Base-by-base conservation (phyloP, 2,329 filamentous ascomycete genomes). In the Penicillium sp. region DNA sequence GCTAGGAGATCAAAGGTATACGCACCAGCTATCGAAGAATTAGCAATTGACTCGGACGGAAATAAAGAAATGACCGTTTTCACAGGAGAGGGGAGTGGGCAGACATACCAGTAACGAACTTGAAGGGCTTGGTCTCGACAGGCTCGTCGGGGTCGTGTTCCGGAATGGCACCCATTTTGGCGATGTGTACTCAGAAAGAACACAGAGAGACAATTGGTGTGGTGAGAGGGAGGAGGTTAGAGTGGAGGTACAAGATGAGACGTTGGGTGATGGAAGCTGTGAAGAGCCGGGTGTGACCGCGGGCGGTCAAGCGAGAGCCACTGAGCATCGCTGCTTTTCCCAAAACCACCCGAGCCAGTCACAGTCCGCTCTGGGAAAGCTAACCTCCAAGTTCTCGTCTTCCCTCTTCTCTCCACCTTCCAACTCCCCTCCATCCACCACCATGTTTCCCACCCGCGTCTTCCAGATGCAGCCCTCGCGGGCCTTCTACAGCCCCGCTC, bases 41-140 rank as follows among this genome's bases (percentile, higher is more conserved):
- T 72, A 79, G 76, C 72, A 68, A 67, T 70, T 67, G 64, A 63
- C 57, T 56, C 42, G 50, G 16, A 62, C 59, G 61, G 18, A 21
- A 39, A 64, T 53, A 56, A 60, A 63, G 66, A 56, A 66, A 65
- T 58, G 57, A 52, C 44, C 54, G 54, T 56, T 53, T 47, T 51
- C 51, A 54, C 55, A 59, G 62, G 60, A 54, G 58, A 46, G 53
- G 53, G 54, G 51, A 54, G 56, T 52, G 52, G 52, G 58, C 52
- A 55, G 63, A 66, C 90, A 77, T 85, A 96, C 92, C 93, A 81
- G 93, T 97, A 73, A 97, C 94, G 81, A 97, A 97, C 89, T 99
- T 99, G 88, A 99, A 99, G 79, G 95, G 95, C 87, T 96, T 99
- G 80, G 92, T 96, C 77, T 95, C 89, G 73, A 85, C 85, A 73